Base-by-base conservation (phyloP, 2,329 filamentous ascomycete species). In the Thielaviopsis euricoi region DNA sequence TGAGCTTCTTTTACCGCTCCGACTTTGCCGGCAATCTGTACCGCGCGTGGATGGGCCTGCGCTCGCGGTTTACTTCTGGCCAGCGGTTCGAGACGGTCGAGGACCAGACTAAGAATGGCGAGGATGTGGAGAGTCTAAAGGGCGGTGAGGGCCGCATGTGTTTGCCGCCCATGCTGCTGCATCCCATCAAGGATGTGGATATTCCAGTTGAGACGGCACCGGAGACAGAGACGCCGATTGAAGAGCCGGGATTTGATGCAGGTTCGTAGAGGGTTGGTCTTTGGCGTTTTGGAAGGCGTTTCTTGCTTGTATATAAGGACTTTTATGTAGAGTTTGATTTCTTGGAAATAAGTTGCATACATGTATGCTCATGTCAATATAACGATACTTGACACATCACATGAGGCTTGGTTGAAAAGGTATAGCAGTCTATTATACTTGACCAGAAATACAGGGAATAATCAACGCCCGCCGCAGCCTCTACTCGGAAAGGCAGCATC, bases 1-100 rank as follows among this genome's bases (percentile, higher is more conserved):
- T 89, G 65, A 89, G 84, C 21, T 97, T 89, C 89, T 96, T 93
- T 70, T 96, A 95, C 70, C 87, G 89, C 63, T 85, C 86, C 0
- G 82, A 83, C 1, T 95, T 95, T 66, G 83, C 87, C 6, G 79
- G 83, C 2, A 88, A 88, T 62, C 66, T 97, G 66, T 96, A 93
- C 74, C 78, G 82, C 54, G 77, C 89, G 61, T 97, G 91, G 91
- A 72, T 95, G 40, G 90, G 89, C 1, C 81, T 91, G 65, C 81
- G 80, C 62, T 85, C 91, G 40, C 82, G 88, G 66, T 86, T 87
- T 63, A 84, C 87, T 58, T 85, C 86, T 12, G 88, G 87, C 23
- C 86, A 89, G 65, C 78, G 86, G 69, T 83, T 86, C 64, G 89
- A 93, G 71, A 69, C 79, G 61, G 77, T 76, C 3, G 75, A 72